phyloP scores from a whole-genome alignment of 140 eudicot species.

The Erigeron philadelphicus region DNA sequence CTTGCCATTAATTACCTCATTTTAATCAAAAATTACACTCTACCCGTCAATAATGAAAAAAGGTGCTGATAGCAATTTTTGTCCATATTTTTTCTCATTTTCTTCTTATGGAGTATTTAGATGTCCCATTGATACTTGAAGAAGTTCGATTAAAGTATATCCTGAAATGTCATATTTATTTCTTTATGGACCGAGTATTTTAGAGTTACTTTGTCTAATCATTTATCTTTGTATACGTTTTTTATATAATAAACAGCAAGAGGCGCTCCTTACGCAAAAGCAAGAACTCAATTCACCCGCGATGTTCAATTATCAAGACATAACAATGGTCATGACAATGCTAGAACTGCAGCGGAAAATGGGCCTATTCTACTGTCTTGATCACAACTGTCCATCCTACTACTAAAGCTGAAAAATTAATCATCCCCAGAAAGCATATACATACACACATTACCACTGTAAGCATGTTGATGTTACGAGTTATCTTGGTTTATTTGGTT shows the following conservation, averaged over 20 bases:
- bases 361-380: slow-evolving; percentile 81
- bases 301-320: slow-evolving; percentile 77
- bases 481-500: slow-evolving; percentile 17
- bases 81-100: not conserved
- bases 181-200: not conserved
- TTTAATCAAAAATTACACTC: not conserved
- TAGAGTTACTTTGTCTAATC: not conserved
- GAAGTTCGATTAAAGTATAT: not conserved
- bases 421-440: slow-evolving; percentile 10
- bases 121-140: not conserved
- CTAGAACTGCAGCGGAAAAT: slow-evolving; percentile 74
- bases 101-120: not conserved
- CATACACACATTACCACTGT: slow-evolving; percentile 21
- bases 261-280: slow-evolving; percentile 89
- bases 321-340: slow-evolving; percentile 50
- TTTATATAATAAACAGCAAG: slow-evolving; percentile 53
- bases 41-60: not conserved
- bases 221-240: not conserved
- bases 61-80: not conserved
- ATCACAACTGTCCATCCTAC: slow-evolving; percentile 10
- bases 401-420: slow-evolving; percentile 7
- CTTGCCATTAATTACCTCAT: not conserved
- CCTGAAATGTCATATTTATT: not conserved
- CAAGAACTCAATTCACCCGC: slow-evolving; percentile 65
- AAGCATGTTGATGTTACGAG: slow-evolving; percentile 12